phyloP scores from a whole-genome alignment of 805 yeast genomes.

The Candida oleophila region DNA sequence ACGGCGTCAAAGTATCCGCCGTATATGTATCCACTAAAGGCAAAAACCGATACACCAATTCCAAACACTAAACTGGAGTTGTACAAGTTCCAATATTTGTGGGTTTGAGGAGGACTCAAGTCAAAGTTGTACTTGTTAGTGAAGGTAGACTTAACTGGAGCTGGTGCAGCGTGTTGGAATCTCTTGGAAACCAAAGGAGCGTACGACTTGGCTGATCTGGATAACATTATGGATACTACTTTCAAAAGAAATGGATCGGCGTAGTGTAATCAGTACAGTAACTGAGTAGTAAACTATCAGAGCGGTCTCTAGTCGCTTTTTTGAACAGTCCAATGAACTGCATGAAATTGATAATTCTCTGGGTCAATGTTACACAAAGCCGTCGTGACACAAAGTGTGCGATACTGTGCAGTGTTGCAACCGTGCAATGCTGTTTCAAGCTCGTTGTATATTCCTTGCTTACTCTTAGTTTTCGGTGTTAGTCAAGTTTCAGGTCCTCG shows the following conservation, averaged over 20 bases:
- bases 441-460: too few species aligned
- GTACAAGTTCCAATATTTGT: slow-evolving; percentile 39
- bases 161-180: slow-evolving; percentile 24
- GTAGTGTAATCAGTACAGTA: too few species aligned
- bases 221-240: slow-evolving; percentile 20
- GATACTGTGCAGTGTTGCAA: neutral
- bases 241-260: neutral
- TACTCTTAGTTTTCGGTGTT: too few species aligned
- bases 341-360: neutral
- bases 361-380: neutral
- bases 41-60: slow-evolving; percentile 3
- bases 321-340: slow-evolving; percentile 3
- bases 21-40: slow-evolving; percentile 2
- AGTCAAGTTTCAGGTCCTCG: too few species aligned
- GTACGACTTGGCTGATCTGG: slow-evolving; percentile 23
- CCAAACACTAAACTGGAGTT: slow-evolving; percentile 7
- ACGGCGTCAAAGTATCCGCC: slow-evolving; percentile 5
- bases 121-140: slow-evolving; percentile 43
- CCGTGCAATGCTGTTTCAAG: too few species aligned
- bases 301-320: too few species aligned
- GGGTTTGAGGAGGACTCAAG: slow-evolving; percentile 44
- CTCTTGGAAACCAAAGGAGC: slow-evolving; percentile 24
- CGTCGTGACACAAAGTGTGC: slow-evolving; percentile 1
- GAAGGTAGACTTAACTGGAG: slow-evolving; percentile 28
- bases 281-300: too few species aligned